Evolutionary conservation across 257 asterid genomes (phyloP), one percentile per base, ranked within the genome.

Genomic region (Buddleja alternifolia): DNA sequence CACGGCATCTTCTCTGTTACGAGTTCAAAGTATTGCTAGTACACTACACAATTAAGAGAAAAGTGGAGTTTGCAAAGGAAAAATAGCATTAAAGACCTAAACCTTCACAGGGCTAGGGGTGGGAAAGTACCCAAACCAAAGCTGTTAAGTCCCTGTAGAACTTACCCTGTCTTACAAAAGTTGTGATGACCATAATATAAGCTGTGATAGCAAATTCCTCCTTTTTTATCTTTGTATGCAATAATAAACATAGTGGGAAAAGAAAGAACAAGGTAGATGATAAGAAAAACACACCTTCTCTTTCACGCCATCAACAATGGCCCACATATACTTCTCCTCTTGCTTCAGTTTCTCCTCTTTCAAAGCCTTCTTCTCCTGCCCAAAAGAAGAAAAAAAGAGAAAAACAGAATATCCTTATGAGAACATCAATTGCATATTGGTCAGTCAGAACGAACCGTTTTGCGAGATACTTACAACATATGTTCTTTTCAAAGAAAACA

Each of bases 271-370:
- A 55, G 24, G 64, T 44, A 72, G 58, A 63, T 60, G 62, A 29
- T 66, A 60, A 29, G 5, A 70, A 44, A 66, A 64, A 10, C 66
- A 56, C 36, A 93, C 99, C 99, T 84, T 93, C 85, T 93, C 99
- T 74, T 87, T 90, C 65, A 84, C 91, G 51, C 92, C 95, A 76
- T 90, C 83, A 34, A 93, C 86, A 39, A 82, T 58, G 20, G 99
- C 99, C 99, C 99, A 93, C 94, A 87, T 90, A 69, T 83, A 93
- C 82, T 93, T 90, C 63, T 93, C 99, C 78, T 93, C 97, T 81
- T 60, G 97, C 81, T 83, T 84, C 76, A 84, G 71, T 76, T 88
- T 93, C 81, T 90, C 99, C 83, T 87, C 99, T 80, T 64, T 90
- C 67, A 81, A 36, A 40, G 94, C 81, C 81, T 88, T 88, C 75